Conservation (phyloP, 805 yeast species). For the Lachancea meyersii region DNA sequence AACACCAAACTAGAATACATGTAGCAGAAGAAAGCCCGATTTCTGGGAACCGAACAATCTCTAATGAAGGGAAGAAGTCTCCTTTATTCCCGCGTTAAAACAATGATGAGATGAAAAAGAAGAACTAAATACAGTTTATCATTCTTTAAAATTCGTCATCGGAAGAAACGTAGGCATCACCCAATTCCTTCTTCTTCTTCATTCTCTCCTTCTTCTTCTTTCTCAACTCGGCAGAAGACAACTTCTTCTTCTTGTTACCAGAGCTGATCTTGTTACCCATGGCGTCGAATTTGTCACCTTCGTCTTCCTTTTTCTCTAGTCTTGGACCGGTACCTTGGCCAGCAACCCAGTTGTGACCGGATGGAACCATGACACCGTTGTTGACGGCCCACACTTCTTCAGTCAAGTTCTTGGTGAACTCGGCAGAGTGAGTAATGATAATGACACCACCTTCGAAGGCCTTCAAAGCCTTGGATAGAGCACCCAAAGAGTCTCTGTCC, state of each 20-base stretch:
- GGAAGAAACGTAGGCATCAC: constrained; percentile 98
- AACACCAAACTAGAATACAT: constrained; percentile 10
- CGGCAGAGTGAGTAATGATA: constrained; percentile 99
- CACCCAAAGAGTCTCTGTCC: constrained; percentile 99
- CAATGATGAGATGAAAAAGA: constrained; percentile 9
- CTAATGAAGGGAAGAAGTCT: constrained; percentile 1
- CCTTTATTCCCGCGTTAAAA: neutral
- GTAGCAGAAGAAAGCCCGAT: constrained; percentile 5
- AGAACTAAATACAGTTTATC: constrained; percentile 23
- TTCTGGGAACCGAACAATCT: neutral
- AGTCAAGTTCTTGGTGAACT: constrained; percentile 98
- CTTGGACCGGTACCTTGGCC: constrained; percentile 99
- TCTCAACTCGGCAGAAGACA: constrained; percentile 98
- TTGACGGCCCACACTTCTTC: constrained; percentile 99
- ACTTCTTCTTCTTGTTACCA: constrained; percentile 94
- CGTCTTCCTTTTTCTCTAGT: constrained; percentile 91
- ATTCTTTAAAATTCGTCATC: constrained; percentile 68
- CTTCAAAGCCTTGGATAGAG: constrained; percentile 98
- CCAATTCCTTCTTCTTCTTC: constrained; percentile 99
- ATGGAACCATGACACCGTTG: constrained; percentile 98
- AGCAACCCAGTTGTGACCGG: constrained; percentile 99
- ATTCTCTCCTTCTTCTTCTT: constrained; percentile 99
- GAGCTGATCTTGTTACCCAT: constrained; percentile 99
- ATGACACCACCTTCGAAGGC: constrained; percentile 99
- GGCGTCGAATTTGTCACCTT: constrained; percentile 98